phyloP scores from a whole-genome alignment of 2,329 filamentous ascomycete genomes.

The Magnaporthiopsis rhizophila region DNA sequence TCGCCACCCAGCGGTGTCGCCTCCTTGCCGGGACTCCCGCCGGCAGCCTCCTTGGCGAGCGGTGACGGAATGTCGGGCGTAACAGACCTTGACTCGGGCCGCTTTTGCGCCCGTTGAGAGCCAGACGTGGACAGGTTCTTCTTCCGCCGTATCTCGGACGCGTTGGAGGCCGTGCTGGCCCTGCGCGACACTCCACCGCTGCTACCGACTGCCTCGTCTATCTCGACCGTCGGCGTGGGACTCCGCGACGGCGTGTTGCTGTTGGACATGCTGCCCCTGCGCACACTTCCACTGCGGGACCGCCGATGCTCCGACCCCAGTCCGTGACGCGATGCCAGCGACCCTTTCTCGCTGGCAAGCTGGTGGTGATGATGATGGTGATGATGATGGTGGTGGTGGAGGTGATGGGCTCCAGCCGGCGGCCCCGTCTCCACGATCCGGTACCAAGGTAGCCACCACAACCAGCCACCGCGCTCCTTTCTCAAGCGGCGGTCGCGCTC shows the following conservation, averaged over 20 bases:
- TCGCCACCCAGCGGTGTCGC: background rate
- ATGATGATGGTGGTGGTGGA: slow-evolving; percentile 19
- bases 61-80: slow-evolving; percentile 49
- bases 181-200: slow-evolving; percentile 29
- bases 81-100: slow-evolving; percentile 42
- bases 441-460: slow-evolving; percentile 79
- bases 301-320: slow-evolving; percentile 32
- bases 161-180: slow-evolving; percentile 37
- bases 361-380: slow-evolving; percentile 8
- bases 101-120: slow-evolving; percentile 25
- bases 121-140: slow-evolving; percentile 32
- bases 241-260: slow-evolving; percentile 38
- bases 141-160: slow-evolving; percentile 44
- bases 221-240: slow-evolving; percentile 39
- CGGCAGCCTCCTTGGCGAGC: slow-evolving; percentile 38
- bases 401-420: slow-evolving; percentile 6
- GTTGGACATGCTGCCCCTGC: slow-evolving; percentile 39
- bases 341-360: slow-evolving; percentile 21
- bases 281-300: slow-evolving; percentile 43
- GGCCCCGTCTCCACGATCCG: slow-evolving; percentile 15
- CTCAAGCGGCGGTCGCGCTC: slow-evolving; percentile 60
- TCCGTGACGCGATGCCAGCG: slow-evolving; percentile 32
- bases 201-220: slow-evolving; percentile 23
- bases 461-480: slow-evolving; percentile 60
- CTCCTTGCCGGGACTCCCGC: slow-evolving; percentile 10